These are phyloP conservation scores for Russula abietina DNA, from an alignment of 768 basidiomycete genomes.

Conservation along the genomic window DNA sequence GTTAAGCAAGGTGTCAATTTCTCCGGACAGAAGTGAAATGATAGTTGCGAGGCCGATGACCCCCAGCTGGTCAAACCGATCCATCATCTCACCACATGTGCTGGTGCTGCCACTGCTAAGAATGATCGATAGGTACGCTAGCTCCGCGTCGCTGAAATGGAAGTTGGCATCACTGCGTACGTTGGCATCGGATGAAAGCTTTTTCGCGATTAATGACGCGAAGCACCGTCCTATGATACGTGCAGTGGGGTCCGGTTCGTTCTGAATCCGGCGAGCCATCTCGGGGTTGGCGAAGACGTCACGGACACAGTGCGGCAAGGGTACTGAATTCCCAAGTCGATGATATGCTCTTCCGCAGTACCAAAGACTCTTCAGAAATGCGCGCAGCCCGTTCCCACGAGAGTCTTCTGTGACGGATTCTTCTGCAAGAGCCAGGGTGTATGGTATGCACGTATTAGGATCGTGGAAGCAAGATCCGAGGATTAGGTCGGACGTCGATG, in stretches of 20 bases:
- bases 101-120: background rate
- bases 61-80: background rate
- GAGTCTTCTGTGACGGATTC: background rate
- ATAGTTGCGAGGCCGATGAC: background rate
- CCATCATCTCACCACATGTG: background rate
- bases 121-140: background rate
- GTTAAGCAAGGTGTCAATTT: background rate
- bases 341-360: background rate
- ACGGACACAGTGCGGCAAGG: background rate
- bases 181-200: background rate
- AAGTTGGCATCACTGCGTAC: background rate
- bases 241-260: background rate
- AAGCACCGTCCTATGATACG: background rate
- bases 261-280: background rate
- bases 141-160: background rate
- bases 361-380: background rate
- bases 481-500: background rate
- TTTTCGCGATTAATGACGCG: background rate
- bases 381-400: background rate
- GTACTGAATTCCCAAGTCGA: background rate
- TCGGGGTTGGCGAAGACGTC: background rate
- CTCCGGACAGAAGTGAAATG: background rate
- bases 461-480: background rate
- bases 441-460: background rate
- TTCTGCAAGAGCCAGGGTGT: background rate